Base-by-base conservation (phyloP, 495 filamentous ascomycete species). In the Neurospora sp. region DNA sequence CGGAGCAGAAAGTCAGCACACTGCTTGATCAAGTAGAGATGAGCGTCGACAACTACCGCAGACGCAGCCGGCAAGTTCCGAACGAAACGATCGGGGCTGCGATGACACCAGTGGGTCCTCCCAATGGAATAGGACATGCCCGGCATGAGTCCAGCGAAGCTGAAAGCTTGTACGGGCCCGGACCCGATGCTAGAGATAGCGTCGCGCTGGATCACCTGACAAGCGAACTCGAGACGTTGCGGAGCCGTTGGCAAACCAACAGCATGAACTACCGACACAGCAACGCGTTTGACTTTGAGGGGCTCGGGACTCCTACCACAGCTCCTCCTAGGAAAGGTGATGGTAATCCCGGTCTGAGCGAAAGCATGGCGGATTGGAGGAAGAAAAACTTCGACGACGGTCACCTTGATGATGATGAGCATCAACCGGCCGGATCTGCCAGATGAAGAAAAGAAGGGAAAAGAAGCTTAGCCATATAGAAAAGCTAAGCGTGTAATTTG, bases 241-340 rank as follows among this genome's bases (percentile, higher is more conserved):
- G 95, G 40, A 90, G 84, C 40, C 96, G 97, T 73, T 98, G 96
- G 95, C 94, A 98, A 81, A 91, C 91, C 65, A 97, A 94, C 47
- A 97, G 94, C 82, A 94, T 94, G 81, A 95, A 91, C 74, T 97
- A 98, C 79, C 90, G 95, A 18, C 84, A 97, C 61, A 95, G 92
- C 80, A 94, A 90, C 75, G 84, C 88, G 16, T 95, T 97, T 77
- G 95, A 97, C 77, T 91, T 96, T 74, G 94, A 97, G 73, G 85
- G 74, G 12, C 73, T 70, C 72, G 69, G 87, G 35, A 82, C 86
- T 69, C 31, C 69, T 71, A 45, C 75, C 53, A 1, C 53, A 18
- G 14, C 53, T 65, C 53, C 8, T 37, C 27, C 53, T 16, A 65
- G 7, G 53, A 89, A 86, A 69, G 88, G 85, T 74, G 86, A 87